Base-by-base conservation (phyloP, 768 basidiomycete species). In the Leccinum subgranulosum region DNA sequence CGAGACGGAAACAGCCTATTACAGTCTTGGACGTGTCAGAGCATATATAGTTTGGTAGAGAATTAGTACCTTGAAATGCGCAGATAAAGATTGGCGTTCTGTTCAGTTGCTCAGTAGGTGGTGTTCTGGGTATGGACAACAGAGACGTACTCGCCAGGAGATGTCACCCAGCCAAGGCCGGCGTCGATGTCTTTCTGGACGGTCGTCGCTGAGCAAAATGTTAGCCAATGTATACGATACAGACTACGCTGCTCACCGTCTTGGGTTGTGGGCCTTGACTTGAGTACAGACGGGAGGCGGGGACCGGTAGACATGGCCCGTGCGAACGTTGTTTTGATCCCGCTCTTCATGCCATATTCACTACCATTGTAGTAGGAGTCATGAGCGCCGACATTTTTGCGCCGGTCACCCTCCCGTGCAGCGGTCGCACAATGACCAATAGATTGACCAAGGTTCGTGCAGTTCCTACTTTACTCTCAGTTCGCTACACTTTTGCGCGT, bases 41-140 rank as follows among this genome's bases (percentile, higher is more conserved):
- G 27, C 36, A 4, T 29, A 46, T 23, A 15, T 3, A 3, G 6
- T 25, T 33, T 23, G 51, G 21, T 29, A 55, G 43, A 49, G 46
- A 49, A 48, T 12, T 8, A 0, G 31, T 70, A 86, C 87, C 79
- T 63, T 80, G 72, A 34, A 87, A 74, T 4, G 79, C 85, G 63
- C 90, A 92, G 55, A 92, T 90, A 68, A 83, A 90, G n/a, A 92
- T 87, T 1, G 88, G 84, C 2, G 89, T 91, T 60, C 90, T 92
- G 57, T 23, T 49, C 52, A 31, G 28, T 19, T 59, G 19, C 19
- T 39, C 36, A 39, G 36, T 11, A 64, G 58, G 28, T 45, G 59
- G 60, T 17, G 51, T 43, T 39, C 28, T 31, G 50, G 29, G 12
- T 25, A 55, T 15, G n/a, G 19, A 19, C 8, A 34, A 19, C 6